These are phyloP conservation scores for Leccinum ochraceum DNA, from an alignment of 768 basidiomycete genomes.

Conservation along the genomic window DNA sequence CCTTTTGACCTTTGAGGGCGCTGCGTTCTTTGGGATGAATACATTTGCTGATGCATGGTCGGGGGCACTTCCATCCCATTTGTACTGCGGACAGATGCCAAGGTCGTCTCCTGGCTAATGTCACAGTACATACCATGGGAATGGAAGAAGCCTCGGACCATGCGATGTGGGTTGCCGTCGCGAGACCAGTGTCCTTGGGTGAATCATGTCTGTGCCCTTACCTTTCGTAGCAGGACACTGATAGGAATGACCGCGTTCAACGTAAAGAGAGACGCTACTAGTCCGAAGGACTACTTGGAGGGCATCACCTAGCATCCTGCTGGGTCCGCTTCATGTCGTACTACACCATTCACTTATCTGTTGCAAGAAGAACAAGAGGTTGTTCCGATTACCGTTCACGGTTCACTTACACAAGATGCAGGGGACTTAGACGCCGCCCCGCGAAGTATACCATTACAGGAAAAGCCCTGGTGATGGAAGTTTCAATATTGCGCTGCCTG, in stretches of 20 bases:
- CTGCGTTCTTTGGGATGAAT: conserved; percentile 24
- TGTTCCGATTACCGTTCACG: conserved; percentile 1
- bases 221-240: background rate
- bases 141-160: conserved; percentile 53
- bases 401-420: conserved; percentile 12
- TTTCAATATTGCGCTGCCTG: conserved; percentile 18
- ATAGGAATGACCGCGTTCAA: background rate
- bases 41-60: conserved; percentile 36
- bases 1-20: conserved; percentile 9
- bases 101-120: conserved; percentile 28
- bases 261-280: background rate
- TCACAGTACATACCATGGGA: conserved; percentile 55
- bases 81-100: conserved; percentile 35
- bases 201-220: background rate
- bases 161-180: conserved; percentile 28
- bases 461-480: conserved; percentile 11
- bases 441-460: conserved; percentile 8
- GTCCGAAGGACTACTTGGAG: conserved; percentile 12
- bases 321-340: background rate
- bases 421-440: background rate
- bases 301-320: background rate
- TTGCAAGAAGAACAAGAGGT: conserved; percentile 5
- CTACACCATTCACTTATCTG: conserved; percentile 1
- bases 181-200: conserved; percentile 23
- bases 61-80: conserved; percentile 38